Base-by-base conservation (phyloP, 257 asterid genomes). In the Scutellaria minor region DNA sequence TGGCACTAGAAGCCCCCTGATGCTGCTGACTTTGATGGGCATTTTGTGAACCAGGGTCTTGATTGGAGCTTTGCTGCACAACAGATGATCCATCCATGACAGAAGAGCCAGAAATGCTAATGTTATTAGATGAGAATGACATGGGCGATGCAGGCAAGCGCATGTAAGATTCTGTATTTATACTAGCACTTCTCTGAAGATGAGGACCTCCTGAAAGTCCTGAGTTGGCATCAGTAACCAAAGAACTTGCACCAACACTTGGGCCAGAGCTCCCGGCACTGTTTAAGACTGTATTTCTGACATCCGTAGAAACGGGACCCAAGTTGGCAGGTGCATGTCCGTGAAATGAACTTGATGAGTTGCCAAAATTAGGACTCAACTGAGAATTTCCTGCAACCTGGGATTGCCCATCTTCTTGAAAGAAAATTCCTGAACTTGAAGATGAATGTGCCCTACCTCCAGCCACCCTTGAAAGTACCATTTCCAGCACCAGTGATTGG, bases 121-220 rank as follows among this genome's bases (percentile, higher is more conserved):
- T 83, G 71, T 89, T 91, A 78, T 91, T 94, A 50, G 99, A 94
- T 59, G 99, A 78, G 85, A 94, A 94, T 50, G 99, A 91, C 85
- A 94, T 79, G 48, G 99, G 99, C n/a, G 99, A 94, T 12, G 95
- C 95, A 53, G 98, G 98, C 83, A 94, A 81, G 58, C 97, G 85
- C 99, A 85, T 87, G 83, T 94, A 91, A 53, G 97, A 91, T 60
- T 94, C 98, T 6, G 93, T 89, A 79, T 94, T 94, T 46, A 83
- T 70, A 83, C 98, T 94, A 44, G 90, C 96, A 84, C 97, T 91
- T 85, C 97, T 85, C 78, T 89, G 99, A 41, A 88, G 84, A 67
- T 83, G 83, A 58, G 95, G 97, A 75, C 96, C 96, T 13, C 88
- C 95, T 9, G 99, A 88, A 73, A 89, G 93, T 67, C 93, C 98